These are phyloP conservation scores for Tylopilus felleus DNA, from an alignment of 768 basidiomycete genomes.

Conservation along the genomic window DNA sequence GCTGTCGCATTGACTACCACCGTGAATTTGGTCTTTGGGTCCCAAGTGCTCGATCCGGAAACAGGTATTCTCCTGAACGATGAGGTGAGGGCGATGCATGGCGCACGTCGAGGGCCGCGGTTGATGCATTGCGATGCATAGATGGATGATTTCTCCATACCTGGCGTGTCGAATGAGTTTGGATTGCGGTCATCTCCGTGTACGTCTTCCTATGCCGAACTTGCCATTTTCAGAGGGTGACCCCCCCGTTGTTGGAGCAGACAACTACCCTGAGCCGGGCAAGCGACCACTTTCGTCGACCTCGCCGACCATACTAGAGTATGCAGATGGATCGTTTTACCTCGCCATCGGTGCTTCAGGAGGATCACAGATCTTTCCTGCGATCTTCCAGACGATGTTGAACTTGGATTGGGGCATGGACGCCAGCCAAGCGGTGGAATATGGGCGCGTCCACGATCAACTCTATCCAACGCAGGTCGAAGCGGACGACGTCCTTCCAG, in stretches of 20 bases:
- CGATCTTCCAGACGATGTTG: conserved; percentile 75
- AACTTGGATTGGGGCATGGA: conserved; percentile 79
- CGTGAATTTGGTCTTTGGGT: conserved; percentile 88
- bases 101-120: not conserved
- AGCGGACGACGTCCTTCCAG: conserved; percentile 60
- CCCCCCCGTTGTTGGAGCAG: conserved; percentile 35
- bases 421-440: conserved; percentile 78
- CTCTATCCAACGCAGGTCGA: conserved; percentile 65
- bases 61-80: conserved; percentile 91
- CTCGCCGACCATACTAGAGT: conserved; percentile 74
- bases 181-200: conserved; percentile 82
- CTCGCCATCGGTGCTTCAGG: conserved; percentile 82
- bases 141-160: conserved; percentile 93
- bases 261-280: conserved; percentile 83
- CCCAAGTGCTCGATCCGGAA: conserved; percentile 76
- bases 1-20: conserved; percentile 86
- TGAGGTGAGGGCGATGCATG: conserved; percentile 44
- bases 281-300: conserved; percentile 92
- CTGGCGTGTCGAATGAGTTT: conserved; percentile 79
- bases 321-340: conserved; percentile 68
- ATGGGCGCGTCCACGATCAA: conserved; percentile 81
- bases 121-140: conserved; percentile 18
- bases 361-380: conserved; percentile 79
- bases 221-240: not conserved
- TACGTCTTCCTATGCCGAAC: conserved; percentile 30